phyloP scores from a whole-genome alignment of 306 rosid genomes.

The Citrullus amarus region DNA sequence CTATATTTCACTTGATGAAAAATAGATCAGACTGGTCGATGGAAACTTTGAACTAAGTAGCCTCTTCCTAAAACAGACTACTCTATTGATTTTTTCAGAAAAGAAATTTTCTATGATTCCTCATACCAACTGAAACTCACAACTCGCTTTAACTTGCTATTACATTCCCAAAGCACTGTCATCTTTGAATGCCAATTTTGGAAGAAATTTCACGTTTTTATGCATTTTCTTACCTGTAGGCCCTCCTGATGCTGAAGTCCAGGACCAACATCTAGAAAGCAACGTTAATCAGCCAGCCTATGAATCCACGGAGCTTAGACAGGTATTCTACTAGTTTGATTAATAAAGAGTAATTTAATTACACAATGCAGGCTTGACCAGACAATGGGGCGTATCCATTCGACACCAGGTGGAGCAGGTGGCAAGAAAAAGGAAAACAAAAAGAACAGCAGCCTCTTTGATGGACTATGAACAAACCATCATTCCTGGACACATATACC shows the following conservation, averaged over 20 bases:
- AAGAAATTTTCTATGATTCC: neutral
- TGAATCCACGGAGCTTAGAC: constrained; percentile 23
- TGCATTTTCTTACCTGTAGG: constrained; percentile 12
- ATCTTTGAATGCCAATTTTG: neutral
- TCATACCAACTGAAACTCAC: neutral
- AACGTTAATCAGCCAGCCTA: constrained; percentile 17
- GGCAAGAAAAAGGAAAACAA: constrained; percentile 36
- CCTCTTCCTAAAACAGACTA: neutral
- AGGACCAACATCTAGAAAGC: constrained; percentile 25
- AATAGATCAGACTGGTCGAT: neutral
- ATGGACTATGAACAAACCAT: constrained; percentile 72
- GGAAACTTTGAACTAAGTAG: neutral
- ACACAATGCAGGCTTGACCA: constrained; percentile 1
- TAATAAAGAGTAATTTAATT: neutral
- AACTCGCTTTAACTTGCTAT: neutral
- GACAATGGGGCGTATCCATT: constrained; percentile 19
- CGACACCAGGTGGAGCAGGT: constrained; percentile 29
- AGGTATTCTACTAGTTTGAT: constrained; percentile 25
- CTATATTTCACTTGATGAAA: neutral
- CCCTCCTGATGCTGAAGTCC: constrained; percentile 26
- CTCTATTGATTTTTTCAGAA: neutral
- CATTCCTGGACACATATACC: constrained; percentile 55
- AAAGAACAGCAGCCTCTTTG: constrained; percentile 15
- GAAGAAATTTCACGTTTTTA: neutral
- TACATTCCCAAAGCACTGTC: neutral